Evolutionary conservation across 495 filamentous ascomycete genomes (phyloP).

Genomic region (Aspergillus conjunctus): DNA sequence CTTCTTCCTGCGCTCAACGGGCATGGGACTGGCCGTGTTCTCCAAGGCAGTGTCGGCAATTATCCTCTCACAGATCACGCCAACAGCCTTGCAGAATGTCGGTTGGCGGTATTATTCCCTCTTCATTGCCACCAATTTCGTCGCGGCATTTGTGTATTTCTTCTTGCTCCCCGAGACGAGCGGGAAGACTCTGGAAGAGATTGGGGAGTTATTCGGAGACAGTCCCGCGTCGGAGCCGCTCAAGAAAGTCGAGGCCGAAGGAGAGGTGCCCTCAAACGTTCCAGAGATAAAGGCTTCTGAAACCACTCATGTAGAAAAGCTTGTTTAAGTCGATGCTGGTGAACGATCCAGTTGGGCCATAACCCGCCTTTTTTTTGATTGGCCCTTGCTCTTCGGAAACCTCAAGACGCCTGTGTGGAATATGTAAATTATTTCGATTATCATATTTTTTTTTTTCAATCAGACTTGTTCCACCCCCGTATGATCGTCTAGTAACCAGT

Average conservation of each 20-base stretch:
- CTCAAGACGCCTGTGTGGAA: background rate
- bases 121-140: constrained; percentile 38
- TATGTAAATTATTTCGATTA: background rate
- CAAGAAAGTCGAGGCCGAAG: background rate
- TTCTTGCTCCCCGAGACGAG: constrained; percentile 52
- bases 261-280: background rate
- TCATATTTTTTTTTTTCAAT: background rate
- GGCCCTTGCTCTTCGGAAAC: too few relatives aligned
- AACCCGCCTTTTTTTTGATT: too few relatives aligned
- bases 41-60: constrained; percentile 27
- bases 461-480: background rate
- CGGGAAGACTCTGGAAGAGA: constrained; percentile 47
- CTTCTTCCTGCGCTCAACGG: constrained; percentile 22
- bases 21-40: constrained; percentile 26
- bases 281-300: constrained; percentile 7
- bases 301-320: constrained; percentile 17
- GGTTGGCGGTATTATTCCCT: constrained; percentile 44
- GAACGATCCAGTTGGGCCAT: background rate
- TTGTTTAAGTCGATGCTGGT: background rate
- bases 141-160: constrained; percentile 39
- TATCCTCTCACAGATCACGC: constrained; percentile 43
- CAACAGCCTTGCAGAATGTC: constrained; percentile 40
- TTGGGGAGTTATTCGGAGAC: constrained; percentile 51
- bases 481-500: constrained; percentile 22
- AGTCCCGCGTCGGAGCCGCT: background rate